A percentile compares a stretch with the other conserved stretches of the same genome.
Evolutionary conservation across 495 filamentous ascomycete species (phyloP).

Genomic region (Tetracladium setigerum): DNA sequence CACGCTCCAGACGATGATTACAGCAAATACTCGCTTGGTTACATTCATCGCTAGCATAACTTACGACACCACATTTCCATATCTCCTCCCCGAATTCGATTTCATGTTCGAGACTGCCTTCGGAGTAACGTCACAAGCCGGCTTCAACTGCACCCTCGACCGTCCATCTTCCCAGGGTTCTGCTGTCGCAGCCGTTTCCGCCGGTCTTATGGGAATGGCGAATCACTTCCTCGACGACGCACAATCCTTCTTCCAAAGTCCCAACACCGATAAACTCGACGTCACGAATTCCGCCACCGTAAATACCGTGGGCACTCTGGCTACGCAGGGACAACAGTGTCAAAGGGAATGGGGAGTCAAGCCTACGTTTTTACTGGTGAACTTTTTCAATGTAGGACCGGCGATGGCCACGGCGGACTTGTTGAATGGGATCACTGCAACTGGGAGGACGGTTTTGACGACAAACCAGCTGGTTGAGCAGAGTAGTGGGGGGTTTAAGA

Average conservation of each 20-base stretch:
- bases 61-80: conserved; percentile 39
- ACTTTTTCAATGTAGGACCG: conserved; percentile 60
- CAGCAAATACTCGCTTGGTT: conserved; percentile 49
- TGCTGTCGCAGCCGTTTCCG: conserved; percentile 34
- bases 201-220: conserved; percentile 47
- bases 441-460: conserved; percentile 25
- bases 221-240: conserved; percentile 66
- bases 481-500: background rate
- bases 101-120: conserved; percentile 68
- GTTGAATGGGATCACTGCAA: conserved; percentile 47
- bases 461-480: conserved; percentile 4
- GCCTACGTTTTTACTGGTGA: conserved; percentile 56
- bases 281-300: conserved; percentile 45
- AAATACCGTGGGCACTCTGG: conserved; percentile 44
- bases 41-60: conserved; percentile 54
- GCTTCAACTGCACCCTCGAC: conserved; percentile 55
- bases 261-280: conserved; percentile 42
- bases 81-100: conserved; percentile 62
- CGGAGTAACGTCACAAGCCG: conserved; percentile 43
- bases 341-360: conserved; percentile 41
- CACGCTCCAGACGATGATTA: conserved; percentile 54
- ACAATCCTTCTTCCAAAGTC: conserved; percentile 47
- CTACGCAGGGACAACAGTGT: conserved; percentile 47
- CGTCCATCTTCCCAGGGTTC: conserved; percentile 37
- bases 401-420: conserved; percentile 47